Percentiles rank a stretch among this genome's conserved stretches.
Evolutionary conservation across 176 grass and related monocot genomes (phyloP).

Genomic region (Phyllostachys edulis): DNA sequence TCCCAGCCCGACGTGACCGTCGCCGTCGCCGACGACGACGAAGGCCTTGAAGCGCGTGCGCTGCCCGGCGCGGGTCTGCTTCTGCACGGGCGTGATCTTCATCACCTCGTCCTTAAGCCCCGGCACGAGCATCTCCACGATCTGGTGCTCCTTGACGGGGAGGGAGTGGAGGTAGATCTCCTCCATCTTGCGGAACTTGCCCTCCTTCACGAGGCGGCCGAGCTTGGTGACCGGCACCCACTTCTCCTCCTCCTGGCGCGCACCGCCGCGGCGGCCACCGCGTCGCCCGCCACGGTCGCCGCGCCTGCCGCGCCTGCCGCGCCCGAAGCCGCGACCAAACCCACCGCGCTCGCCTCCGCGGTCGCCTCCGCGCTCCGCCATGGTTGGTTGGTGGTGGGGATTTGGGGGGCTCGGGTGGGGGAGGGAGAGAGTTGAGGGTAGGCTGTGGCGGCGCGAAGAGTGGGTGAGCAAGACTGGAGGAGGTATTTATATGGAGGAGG

Average conservation of each 20-base stretch:
- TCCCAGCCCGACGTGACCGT: constrained; percentile 82
- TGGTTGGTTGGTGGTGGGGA: not conserved
- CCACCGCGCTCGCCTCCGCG: constrained; percentile 54
- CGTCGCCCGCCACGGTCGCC: constrained; percentile 36
- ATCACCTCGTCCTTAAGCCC: constrained; percentile 92
- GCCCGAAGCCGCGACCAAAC: constrained; percentile 53
- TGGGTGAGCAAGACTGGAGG: not conserved
- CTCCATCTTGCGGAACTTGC: constrained; percentile 49
- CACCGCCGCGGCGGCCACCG: constrained; percentile 45
- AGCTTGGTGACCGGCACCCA: constrained; percentile 94
- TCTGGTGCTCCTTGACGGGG: constrained; percentile 89
- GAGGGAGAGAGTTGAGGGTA: not conserved
- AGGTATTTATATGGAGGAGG: constrained; percentile 26
- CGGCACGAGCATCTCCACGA: constrained; percentile 55
- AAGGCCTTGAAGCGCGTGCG: constrained; percentile 91
- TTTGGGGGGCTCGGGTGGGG: not conserved
- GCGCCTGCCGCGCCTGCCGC: constrained; percentile 27
- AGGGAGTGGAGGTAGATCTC: constrained; percentile 89
- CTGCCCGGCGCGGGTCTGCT: constrained; percentile 92
- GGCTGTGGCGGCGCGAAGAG: constrained; percentile 33
- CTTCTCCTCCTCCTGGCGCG: constrained; percentile 77
- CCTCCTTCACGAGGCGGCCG: constrained; percentile 76
- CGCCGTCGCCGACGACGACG: constrained; percentile 77
- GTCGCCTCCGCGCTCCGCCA: constrained; percentile 62
- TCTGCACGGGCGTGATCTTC: constrained; percentile 90